phyloP scores from a whole-genome alignment of 2,329 filamentous ascomycete species.

The Aspergillus intermedius region DNA sequence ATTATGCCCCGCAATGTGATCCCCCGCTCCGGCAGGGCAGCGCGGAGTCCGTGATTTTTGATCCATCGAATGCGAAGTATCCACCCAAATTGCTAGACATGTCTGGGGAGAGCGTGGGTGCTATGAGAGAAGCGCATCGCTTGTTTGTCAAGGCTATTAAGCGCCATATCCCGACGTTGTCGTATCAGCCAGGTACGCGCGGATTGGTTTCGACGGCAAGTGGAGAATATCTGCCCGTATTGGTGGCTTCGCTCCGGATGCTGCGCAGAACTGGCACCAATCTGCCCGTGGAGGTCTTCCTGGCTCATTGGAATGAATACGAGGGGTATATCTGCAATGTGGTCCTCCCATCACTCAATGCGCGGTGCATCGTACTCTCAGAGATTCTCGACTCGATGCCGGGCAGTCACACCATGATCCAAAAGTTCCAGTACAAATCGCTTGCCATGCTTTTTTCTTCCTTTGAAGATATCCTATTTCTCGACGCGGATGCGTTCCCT shows the following conservation, averaged over 20 bases:
- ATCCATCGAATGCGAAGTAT: constrained; percentile 18
- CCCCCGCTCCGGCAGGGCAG: constrained; percentile 21
- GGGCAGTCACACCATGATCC: constrained; percentile 23
- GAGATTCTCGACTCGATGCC: constrained; percentile 32
- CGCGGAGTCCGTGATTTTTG: constrained; percentile 21
- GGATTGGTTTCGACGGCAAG: constrained; percentile 45
- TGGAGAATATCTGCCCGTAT: constrained; percentile 37
- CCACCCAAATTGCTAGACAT: constrained; percentile 28
- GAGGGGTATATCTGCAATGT: constrained; percentile 37
- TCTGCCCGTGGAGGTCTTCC: constrained; percentile 42
- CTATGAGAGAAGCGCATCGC: constrained; percentile 29
- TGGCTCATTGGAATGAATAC: constrained; percentile 36
- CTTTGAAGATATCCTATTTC: constrained; percentile 44
- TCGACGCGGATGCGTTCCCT: constrained; percentile 45
- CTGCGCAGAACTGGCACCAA: constrained; percentile 38
- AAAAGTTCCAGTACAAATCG: constrained; percentile 44
- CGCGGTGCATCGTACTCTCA: constrained; percentile 39
- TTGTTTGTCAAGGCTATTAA: constrained; percentile 28
- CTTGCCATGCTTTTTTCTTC: constrained; percentile 46
- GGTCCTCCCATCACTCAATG: constrained; percentile 37
- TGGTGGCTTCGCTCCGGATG: constrained; percentile 42
- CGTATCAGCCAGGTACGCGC: constrained; percentile 26
- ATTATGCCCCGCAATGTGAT: constrained; percentile 23
- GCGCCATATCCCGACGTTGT: constrained; percentile 21
- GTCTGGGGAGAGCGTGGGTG: constrained; percentile 19